phyloP scores from a whole-genome alignment of 495 filamentous ascomycete species.

The Stereocaulon alpinum region DNA sequence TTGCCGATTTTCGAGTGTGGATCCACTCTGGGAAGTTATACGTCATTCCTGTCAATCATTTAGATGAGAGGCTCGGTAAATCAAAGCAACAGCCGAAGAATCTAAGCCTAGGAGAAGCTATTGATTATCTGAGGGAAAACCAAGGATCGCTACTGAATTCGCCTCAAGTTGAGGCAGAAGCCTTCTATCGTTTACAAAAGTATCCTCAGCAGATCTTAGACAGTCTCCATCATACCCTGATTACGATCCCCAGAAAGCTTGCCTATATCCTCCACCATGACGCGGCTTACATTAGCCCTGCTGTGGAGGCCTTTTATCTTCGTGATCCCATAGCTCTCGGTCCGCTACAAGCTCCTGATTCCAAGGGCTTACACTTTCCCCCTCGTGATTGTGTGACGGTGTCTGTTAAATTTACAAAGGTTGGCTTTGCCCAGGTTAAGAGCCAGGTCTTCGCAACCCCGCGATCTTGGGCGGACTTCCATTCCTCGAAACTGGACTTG shows the following conservation, averaged over 20 bases:
- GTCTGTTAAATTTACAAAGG: conserved; percentile 70
- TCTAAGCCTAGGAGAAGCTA: conserved; percentile 50
- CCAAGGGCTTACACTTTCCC: conserved; percentile 47
- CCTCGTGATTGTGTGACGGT: conserved; percentile 71
- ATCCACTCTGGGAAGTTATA: conserved; percentile 61
- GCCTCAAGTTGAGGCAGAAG: conserved; percentile 68
- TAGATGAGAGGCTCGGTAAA: conserved; percentile 19
- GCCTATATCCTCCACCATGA: conserved; percentile 69
- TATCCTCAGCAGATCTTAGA: conserved; percentile 66
- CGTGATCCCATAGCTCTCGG: conserved; percentile 73
- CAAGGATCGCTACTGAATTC: conserved; percentile 51
- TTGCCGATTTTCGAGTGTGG: conserved; percentile 79
- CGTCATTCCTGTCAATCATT: conserved; percentile 54
- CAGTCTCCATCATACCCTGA: conserved; percentile 59
- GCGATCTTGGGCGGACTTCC: conserved; percentile 43
- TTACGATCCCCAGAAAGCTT: conserved; percentile 69
- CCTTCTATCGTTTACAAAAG: conserved; percentile 73
- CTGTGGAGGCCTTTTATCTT: conserved; percentile 85
- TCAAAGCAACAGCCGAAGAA: conserved; percentile 36
- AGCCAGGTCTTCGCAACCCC: conserved; percentile 76
- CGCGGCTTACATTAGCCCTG: conserved; percentile 66
- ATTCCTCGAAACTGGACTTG: conserved; percentile 30
- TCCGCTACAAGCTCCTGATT: conserved; percentile 46
- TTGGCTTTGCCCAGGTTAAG: conserved; percentile 83
- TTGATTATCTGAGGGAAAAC: conserved; percentile 42